Evolutionary conservation across 371 early-diverging fungal genomes (phyloP), one percentile per base, ranked within the genome.

Genomic region (Rhizopus microsporus): DNA sequence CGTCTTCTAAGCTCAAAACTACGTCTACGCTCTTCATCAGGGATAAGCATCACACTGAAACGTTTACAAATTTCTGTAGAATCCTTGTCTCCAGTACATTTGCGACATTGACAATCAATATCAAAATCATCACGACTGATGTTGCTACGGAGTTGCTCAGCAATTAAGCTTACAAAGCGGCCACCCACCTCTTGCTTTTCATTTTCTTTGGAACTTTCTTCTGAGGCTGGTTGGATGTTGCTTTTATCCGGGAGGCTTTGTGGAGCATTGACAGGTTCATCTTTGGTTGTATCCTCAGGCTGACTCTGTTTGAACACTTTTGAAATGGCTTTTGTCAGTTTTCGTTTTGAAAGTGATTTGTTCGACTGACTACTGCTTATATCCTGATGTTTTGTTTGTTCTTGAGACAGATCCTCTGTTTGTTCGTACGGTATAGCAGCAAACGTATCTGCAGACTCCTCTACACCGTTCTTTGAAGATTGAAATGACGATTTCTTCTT

Each of bases 351-450:
- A 30, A 13, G 17, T 6, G 4, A 15, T 12, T 5, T 17, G 32
- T 0, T 37, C 6, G 7, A 50, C 42, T 40, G 9, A 23, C 1
- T 23, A 29, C 29, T 29, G 8, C 8, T 29, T 29, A 5, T 8
- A 7, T 7, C 3, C 12, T 46, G 30, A 30, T 46, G 17, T 9
- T 46, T 23, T 3, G 16, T 8, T 17, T 46, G 9, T 9, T 37
- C 38, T 37, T 37, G 38, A 10, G 10, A 38, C 9, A 23, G 17
- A 16, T 45, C 35, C 8, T 44, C 51, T 15, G 74, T 75, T 33
- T 54, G 23, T 34, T 74, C 72, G 42, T 77, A 77, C n/a, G 74
- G 72, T 7, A 77, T 60, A 5, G 77, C 69, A 51, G 69, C 68
- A 57, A 77, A 71, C 4, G 54, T 51, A 8, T 69, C 69, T 29